phyloP scores from a whole-genome alignment of 768 basidiomycete species.

The Amanita phalloides region DNA sequence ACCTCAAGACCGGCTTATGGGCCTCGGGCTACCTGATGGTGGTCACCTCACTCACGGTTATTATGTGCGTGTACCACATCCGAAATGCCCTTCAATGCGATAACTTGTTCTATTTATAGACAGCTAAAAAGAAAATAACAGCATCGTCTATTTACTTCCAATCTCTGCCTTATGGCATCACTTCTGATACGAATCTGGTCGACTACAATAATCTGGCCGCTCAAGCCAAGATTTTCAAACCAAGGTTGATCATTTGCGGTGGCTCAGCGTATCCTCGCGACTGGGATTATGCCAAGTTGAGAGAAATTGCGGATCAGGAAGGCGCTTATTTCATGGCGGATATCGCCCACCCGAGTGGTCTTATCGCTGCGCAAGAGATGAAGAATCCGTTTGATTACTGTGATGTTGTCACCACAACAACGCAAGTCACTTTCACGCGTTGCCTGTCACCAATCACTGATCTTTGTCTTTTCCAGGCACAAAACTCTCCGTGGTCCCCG shows the following conservation, averaged over 20 bases:
- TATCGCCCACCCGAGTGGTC: conserved; percentile 95
- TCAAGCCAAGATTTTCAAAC: conserved; percentile 94
- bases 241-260: conserved; percentile 91
- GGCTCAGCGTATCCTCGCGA: conserved; percentile 98
- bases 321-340: conserved; percentile 93
- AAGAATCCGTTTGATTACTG: conserved; percentile 91
- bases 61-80: conserved; percentile 50
- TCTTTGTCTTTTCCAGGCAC: conserved; percentile 40
- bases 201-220: conserved; percentile 75
- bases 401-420: conserved; percentile 96
- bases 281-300: conserved; percentile 87
- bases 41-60: conserved; percentile 97
- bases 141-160: conserved; percentile 99
- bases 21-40: conserved; percentile 95
- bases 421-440: conserved; percentile 27
- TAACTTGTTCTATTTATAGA: conserved; percentile 31
- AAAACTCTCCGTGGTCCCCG: conserved; percentile 98
- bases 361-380: conserved; percentile 87
- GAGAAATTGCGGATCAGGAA: conserved; percentile 73
- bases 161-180: conserved; percentile 86
- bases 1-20: conserved; percentile 98
- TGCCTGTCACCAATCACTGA: background rate
- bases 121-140: conserved; percentile 99
- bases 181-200: conserved; percentile 75
- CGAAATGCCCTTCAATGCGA: background rate